phyloP scores from a whole-genome alignment of 176 grass and related monocot genomes.

The Juncus effusus region DNA sequence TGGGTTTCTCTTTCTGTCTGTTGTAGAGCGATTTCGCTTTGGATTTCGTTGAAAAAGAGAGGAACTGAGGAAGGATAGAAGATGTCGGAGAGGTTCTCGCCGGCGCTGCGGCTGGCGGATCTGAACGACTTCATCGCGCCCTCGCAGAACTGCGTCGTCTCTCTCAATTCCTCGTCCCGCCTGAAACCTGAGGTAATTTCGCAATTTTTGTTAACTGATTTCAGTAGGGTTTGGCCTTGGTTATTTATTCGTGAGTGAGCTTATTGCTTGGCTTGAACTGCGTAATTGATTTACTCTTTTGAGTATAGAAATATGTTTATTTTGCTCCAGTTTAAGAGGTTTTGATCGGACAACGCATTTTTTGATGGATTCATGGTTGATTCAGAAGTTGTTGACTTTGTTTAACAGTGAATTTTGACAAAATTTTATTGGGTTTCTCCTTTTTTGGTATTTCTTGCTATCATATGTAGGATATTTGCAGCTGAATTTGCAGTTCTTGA shows the following conservation, averaged over 20 bases:
- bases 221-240: too few species aligned
- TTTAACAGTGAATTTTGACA: neutral
- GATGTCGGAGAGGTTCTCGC: conserved; percentile 91
- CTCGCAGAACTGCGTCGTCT: conserved; percentile 86
- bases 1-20: neutral
- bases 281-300: conserved; percentile 1
- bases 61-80: neutral
- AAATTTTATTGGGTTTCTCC: neutral
- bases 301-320: neutral
- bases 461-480: neutral
- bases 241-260: too few species aligned
- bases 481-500: neutral
- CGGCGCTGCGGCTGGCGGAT: conserved; percentile 82
- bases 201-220: neutral
- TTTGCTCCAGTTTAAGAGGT: conserved; percentile 13
- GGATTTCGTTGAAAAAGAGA: neutral
- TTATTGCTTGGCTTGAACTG: neutral
- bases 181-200: conserved; percentile 5
- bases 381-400: neutral
- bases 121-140: conserved; percentile 99
- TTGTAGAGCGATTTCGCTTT: neutral
- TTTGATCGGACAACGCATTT: neutral
- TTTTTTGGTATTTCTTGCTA: too few species aligned
- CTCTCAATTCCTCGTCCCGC: conserved; percentile 49
- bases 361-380: conserved; percentile 4